Evolutionary conservation across 805 yeast genomes (phyloP).

Genomic region (Candida hispaniensis): DNA sequence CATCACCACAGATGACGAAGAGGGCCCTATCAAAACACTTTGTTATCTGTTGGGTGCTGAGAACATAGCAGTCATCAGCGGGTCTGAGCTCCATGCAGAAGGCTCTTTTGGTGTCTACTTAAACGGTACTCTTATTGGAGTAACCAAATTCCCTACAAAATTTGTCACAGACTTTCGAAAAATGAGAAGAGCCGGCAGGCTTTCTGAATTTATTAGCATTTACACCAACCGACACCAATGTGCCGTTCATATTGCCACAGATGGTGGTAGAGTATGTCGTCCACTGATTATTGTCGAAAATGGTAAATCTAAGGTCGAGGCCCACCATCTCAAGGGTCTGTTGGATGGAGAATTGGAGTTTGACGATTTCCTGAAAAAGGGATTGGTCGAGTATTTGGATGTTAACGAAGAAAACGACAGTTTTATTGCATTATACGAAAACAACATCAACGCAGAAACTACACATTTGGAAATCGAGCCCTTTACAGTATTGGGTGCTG

Average conservation of each 20-base stretch:
- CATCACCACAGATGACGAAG: constrained; percentile 96
- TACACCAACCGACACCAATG: constrained; percentile 80
- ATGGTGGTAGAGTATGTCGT: constrained; percentile 97
- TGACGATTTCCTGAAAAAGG: constrained; percentile 78
- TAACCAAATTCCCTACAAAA: constrained; percentile 74
- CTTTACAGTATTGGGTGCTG: constrained; percentile 84
- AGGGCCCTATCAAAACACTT: constrained; percentile 66
- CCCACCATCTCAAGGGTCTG: constrained; percentile 54
- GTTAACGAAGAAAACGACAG: constrained; percentile 97
- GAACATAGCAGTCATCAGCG: constrained; percentile 67
- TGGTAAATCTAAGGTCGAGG: constrained; percentile 58
- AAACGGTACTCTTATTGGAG: constrained; percentile 90
- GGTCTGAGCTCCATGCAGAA: constrained; percentile 63
- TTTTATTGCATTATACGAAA: constrained; percentile 79
- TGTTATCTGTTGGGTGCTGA: constrained; percentile 85
- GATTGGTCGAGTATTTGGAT: constrained; percentile 89
- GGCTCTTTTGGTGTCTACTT: constrained; percentile 79
- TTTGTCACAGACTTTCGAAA: constrained; percentile 71
- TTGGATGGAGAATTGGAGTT: constrained; percentile 67
- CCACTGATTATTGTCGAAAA: constrained; percentile 82
- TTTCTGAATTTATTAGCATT: constrained; percentile 85
- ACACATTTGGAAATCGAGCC: constrained; percentile 96
- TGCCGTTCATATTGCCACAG: constrained; percentile 96
- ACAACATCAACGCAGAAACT: constrained; percentile 42
- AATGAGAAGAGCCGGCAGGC: constrained; percentile 71